These are phyloP conservation scores for Lobosporangium transversale DNA, from an alignment of 192 early-diverging fungal species.

Conservation along the genomic window DNA sequence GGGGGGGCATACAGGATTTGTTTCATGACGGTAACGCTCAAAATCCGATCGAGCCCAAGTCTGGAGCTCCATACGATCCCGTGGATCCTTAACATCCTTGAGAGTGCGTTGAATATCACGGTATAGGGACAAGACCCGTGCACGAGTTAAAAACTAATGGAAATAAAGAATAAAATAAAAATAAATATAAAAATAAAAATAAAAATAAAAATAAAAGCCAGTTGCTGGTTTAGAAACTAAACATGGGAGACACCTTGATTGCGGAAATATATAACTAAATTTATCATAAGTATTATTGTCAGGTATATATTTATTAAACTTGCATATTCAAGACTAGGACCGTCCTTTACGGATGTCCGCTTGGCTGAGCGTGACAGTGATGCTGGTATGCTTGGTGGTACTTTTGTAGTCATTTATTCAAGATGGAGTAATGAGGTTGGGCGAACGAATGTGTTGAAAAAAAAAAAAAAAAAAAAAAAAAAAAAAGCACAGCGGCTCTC, in stretches of 20 bases:
- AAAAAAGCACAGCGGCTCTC: not conserved
- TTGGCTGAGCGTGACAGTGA: constrained; percentile 30
- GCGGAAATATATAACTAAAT: not conserved
- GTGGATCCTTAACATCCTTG: constrained; percentile 32
- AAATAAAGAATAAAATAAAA: not conserved
- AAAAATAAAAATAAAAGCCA: no score
- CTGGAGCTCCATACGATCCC: constrained; percentile 41
- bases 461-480: not conserved
- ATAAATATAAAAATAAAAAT: no score
- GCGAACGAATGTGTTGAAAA: no score
- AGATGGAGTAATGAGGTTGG: no score
- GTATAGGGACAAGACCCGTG: constrained; percentile 40
- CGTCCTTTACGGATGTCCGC: constrained; percentile 28
- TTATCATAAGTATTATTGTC: not conserved
- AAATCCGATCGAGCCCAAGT: constrained; percentile 48
- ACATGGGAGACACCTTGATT: not conserved
- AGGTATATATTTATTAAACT: not conserved
- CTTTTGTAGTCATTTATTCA: no score
- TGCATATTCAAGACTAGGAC: constrained; percentile 50
- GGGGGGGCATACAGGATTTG: constrained; percentile 24
- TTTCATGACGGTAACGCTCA: constrained; percentile 46
- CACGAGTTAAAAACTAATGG: constrained; percentile 42
- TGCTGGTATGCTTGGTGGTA: constrained; percentile 34
- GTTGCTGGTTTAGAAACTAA: no score
- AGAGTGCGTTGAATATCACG: constrained; percentile 44